Base-by-base conservation (phyloP, 768 basidiomycete genomes). In the Chalciporus chontae region DNA sequence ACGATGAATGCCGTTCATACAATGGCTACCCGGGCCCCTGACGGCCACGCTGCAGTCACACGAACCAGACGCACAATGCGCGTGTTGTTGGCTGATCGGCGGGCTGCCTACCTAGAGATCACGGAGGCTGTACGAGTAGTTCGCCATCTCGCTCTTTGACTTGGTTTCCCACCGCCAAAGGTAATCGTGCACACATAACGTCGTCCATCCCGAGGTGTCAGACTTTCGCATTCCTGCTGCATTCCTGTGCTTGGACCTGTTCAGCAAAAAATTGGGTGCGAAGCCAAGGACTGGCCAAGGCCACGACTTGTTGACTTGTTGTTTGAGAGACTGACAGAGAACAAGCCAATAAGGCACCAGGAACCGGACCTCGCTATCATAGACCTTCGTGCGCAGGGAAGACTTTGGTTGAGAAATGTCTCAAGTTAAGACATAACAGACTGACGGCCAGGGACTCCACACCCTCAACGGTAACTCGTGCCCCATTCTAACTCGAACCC, bases 1-100 rank as follows among this genome's bases (percentile, higher is more conserved):
- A 51, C 41, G 45, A 48, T 50, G 47, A 38, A 50, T 65, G 53
- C 64, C 57, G 60, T 63, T 63, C 64, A 63, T 36, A 36, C 14
- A 36, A 15, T n/a, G 56, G 45, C 13, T 37, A 34, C 63, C n/a
- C n/a, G n/a, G n/a, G n/a, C n/a, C 59, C 56, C 56, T 67, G 56
- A 59, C 39, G 45, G 59, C 60, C 60, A 56, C 52, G 59, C 48
- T 53, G 54, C 52, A 49, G 51, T 62, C 58, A 54, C 48, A 40
- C 52, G 51, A 53, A 36, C 8, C 34, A 36, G 38, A 42, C 42
- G 50, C 62, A 47, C 51, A 58, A 54, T 59, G 55, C 55, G 50
- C 50, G 47, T 58, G 61, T 62, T 41, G 39, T 10, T 47, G 17
- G 34, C 19, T 43, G 38, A 57, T 47, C 41, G 43, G 27, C 29